Conservation (phyloP, 257 asterid genomes). For the Ophiorrhiza pumila region DNA sequence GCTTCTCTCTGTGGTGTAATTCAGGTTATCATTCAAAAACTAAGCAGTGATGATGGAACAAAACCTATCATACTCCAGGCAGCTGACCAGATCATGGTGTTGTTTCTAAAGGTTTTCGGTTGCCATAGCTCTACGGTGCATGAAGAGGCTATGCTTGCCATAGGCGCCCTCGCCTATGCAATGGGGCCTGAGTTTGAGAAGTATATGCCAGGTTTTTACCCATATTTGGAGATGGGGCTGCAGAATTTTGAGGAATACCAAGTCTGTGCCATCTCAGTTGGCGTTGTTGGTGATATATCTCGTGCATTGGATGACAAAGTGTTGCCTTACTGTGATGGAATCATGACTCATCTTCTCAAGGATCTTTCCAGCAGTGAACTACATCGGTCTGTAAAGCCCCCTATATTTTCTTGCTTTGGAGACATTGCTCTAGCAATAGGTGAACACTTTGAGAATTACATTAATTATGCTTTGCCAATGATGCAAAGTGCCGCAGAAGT, state of each 20-base stretch:
- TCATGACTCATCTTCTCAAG: conserved; percentile 71
- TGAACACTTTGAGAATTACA: conserved; percentile 64
- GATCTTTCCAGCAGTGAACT: conserved; percentile 67
- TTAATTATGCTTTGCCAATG: conserved; percentile 63
- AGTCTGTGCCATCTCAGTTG: conserved; percentile 83
- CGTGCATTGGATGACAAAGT: conserved; percentile 77
- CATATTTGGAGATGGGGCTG: conserved; percentile 76
- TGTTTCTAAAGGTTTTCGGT: conserved; percentile 71
- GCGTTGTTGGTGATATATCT: conserved; percentile 82
- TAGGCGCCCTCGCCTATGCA: conserved; percentile 83
- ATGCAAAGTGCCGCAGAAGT: conserved; percentile 72
- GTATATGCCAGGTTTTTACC: conserved; percentile 74
- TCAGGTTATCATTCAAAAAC: conserved; percentile 78
- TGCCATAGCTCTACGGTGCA: conserved; percentile 83
- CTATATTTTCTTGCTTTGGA: conserved; percentile 80
- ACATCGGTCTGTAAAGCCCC: conserved; percentile 79
- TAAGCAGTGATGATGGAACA: conserved; percentile 56
- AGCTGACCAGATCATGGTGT: conserved; percentile 69
- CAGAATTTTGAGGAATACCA: conserved; percentile 86
- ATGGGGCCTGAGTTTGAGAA: conserved; percentile 60
- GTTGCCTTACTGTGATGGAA: conserved; percentile 72
- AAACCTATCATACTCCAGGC: conserved; percentile 57
- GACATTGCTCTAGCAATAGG: conserved; percentile 93
- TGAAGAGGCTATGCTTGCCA: conserved; percentile 92
- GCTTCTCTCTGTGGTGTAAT: conserved; percentile 86